These are phyloP conservation scores for Podospora bellae-mahoneyi DNA, from an alignment of 495 filamentous ascomycete genomes.

Conservation along the genomic window DNA sequence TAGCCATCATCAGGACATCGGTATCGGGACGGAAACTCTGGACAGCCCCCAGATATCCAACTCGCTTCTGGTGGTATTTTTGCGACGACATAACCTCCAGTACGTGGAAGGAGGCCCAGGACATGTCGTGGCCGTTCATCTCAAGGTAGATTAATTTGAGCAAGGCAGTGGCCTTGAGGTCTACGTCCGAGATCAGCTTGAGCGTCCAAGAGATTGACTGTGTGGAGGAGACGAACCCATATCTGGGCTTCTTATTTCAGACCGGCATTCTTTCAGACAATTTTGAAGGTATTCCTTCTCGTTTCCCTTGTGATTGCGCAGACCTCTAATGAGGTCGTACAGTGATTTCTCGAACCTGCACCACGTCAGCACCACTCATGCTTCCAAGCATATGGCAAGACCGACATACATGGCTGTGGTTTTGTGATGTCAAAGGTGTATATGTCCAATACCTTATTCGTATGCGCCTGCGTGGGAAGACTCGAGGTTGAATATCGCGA, in stretches of 20 bases:
- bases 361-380: constrained; percentile 25
- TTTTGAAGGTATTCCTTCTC: constrained; percentile 92
- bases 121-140: constrained; percentile 99
- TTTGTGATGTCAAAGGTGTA: background rate
- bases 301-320: constrained; percentile 88
- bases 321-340: constrained; percentile 95
- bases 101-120: constrained; percentile 97
- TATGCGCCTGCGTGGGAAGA: background rate
- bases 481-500: background rate
- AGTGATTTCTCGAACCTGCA: constrained; percentile 96
- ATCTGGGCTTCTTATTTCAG: constrained; percentile 84
- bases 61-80: constrained; percentile 91
- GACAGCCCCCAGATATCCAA: constrained; percentile 92
- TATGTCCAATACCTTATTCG: constrained; percentile 1
- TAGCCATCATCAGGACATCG: constrained; percentile 95
- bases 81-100: constrained; percentile 96
- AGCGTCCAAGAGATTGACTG: background rate
- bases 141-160: constrained; percentile 95
- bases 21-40: constrained; percentile 95
- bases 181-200: constrained; percentile 43
- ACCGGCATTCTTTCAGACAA: constrained; percentile 87
- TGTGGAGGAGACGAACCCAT: constrained; percentile 59
- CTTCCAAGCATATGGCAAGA: background rate
- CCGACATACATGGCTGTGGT: constrained; percentile 26
- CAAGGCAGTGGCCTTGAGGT: constrained; percentile 92